Percentiles rank a stretch among this genome's conserved stretches.
These are phyloP conservation scores for Ustilago esculenta DNA, from an alignment of 1,284 basidiomycete species.

Conservation along the genomic window DNA sequence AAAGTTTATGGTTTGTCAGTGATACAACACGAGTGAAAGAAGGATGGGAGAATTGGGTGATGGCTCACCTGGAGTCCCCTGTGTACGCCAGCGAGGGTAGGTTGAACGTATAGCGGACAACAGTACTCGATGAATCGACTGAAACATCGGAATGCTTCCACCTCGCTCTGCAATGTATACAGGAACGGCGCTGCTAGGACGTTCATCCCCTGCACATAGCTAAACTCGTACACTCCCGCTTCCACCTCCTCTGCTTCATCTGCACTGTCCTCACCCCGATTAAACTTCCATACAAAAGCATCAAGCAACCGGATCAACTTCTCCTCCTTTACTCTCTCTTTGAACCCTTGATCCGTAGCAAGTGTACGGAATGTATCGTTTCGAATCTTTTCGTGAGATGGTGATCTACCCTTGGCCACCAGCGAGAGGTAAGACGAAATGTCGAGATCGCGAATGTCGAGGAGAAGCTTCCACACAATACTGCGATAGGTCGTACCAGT, in stretches of 20 bases:
- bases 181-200: conserved; percentile 96
- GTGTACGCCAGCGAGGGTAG: conserved; percentile 92
- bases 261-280: conserved; percentile 69
- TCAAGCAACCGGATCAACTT: conserved; percentile 95
- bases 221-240: conserved; percentile 73
- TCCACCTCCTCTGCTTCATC: conserved; percentile 70
- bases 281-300: conserved; percentile 94
- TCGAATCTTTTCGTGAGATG: conserved; percentile 68
- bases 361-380: conserved; percentile 79
- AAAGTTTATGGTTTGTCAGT: no score
- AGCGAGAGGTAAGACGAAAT: conserved; percentile 47
- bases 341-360: conserved; percentile 93
- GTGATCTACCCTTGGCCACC: conserved; percentile 49
- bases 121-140: conserved; percentile 90
- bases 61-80: conserved; percentile 82
- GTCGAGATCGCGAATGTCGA: conserved; percentile 37
- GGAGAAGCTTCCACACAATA: conserved; percentile 59
- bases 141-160: conserved; percentile 96
- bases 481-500: conserved; percentile 33
- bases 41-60: neutral
- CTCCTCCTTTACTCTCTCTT: conserved; percentile 90
- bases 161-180: conserved; percentile 91
- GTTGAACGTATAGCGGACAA: conserved; percentile 94
- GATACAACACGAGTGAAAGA: neutral
- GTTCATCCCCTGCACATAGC: conserved; percentile 98